phyloP scores from a whole-genome alignment of 169 alveolate genomes.

The Cryptosporidium viatorum region DNA sequence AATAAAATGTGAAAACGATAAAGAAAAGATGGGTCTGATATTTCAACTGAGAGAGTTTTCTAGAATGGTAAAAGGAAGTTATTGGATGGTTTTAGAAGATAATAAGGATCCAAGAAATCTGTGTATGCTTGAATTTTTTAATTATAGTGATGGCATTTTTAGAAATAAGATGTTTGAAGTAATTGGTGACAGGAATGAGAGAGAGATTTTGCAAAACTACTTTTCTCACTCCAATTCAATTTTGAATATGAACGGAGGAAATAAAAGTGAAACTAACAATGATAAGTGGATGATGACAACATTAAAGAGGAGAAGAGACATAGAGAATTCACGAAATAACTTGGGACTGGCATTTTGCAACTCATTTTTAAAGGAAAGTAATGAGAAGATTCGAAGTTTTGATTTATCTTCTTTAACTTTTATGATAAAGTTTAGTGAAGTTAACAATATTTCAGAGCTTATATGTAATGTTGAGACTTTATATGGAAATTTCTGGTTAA shows the following conservation, averaged over 20 bases:
- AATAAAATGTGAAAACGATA: slow-evolving; percentile 30
- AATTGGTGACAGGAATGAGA: slow-evolving; percentile 5
- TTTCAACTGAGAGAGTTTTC: slow-evolving; percentile 42
- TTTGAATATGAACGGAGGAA: slow-evolving; percentile 8
- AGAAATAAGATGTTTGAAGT: slow-evolving; percentile 23
- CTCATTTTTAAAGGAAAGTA: background rate
- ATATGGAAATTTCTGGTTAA: slow-evolving; percentile 21
- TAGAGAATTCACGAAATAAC: slow-evolving; percentile 36
- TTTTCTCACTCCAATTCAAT: slow-evolving; percentile 50
- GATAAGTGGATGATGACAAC: slow-evolving; percentile 35
- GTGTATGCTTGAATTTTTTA: slow-evolving; percentile 44
- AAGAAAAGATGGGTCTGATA: slow-evolving; percentile 15
- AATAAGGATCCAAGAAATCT: slow-evolving; percentile 13
- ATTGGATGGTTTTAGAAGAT: slow-evolving; percentile 65
- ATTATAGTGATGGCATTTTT: slow-evolving; percentile 33
- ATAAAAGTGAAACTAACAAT: background rate
- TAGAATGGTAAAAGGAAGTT: slow-evolving; percentile 42
- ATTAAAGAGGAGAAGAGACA: slow-evolving; percentile 35
- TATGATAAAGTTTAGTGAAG: slow-evolving; percentile 9
- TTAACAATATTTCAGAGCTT: background rate
- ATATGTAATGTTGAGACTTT: slow-evolving; percentile 6
- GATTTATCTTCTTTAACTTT: slow-evolving; percentile 28
- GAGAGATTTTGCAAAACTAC: slow-evolving; percentile 39
- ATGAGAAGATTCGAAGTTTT: background rate
- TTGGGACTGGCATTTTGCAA: slow-evolving; percentile 23